These are phyloP conservation scores for Lathyrus aphaca DNA, from an alignment of 306 rosid species.

Conservation along the genomic window DNA sequence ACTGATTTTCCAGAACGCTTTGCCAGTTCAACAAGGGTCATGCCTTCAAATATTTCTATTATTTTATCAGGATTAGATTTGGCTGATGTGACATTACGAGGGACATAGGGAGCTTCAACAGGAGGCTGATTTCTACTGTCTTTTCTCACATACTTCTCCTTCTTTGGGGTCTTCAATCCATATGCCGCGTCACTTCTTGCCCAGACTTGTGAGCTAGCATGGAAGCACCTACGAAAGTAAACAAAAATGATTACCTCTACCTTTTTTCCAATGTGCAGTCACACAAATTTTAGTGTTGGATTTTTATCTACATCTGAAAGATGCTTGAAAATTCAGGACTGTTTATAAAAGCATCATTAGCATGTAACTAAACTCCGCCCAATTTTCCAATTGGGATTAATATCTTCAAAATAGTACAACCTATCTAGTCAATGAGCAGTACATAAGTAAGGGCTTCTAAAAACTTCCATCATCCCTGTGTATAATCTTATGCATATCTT, in stretches of 20 bases:
- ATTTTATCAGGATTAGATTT: slow-evolving; percentile 61
- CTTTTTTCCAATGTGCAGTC: slow-evolving; percentile 27
- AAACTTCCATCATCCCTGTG: background rate
- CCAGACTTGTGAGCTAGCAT: slow-evolving; percentile 57
- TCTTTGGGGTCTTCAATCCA: slow-evolving; percentile 67
- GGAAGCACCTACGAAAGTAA: slow-evolving; percentile 62
- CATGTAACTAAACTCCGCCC: background rate
- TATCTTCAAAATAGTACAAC: background rate
- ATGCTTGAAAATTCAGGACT: slow-evolving; percentile 27
- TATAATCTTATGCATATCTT: background rate
- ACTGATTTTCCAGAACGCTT: slow-evolving; percentile 72
- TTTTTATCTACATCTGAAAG: slow-evolving; percentile 14
- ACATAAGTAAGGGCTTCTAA: background rate
- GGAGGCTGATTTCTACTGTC: slow-evolving; percentile 64
- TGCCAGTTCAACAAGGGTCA: slow-evolving; percentile 80
- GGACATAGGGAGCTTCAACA: slow-evolving; percentile 76
- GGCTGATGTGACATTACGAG: slow-evolving; percentile 54
- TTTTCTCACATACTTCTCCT: slow-evolving; percentile 63
- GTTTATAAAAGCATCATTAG: background rate
- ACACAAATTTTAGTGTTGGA: slow-evolving; percentile 23
- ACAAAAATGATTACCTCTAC: slow-evolving; percentile 31
- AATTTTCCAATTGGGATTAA: background rate
- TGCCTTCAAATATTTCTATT: slow-evolving; percentile 90
- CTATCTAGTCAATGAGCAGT: slow-evolving; percentile 21
- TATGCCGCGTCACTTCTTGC: slow-evolving; percentile 50